Conservation (phyloP, 768 basidiomycete species). For the Boletus patriciae region DNA sequence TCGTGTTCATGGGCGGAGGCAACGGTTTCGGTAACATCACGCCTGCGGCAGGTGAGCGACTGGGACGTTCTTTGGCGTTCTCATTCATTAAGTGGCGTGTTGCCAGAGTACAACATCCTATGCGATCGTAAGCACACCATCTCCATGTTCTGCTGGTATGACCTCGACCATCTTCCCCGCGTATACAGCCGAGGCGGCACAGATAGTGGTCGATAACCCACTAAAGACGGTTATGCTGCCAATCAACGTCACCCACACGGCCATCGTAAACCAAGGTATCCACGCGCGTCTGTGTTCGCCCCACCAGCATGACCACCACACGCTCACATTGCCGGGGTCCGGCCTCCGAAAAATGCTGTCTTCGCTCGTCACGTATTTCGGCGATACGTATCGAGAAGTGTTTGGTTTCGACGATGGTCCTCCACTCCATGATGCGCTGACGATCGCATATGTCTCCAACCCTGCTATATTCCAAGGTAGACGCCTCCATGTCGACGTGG, state of each 20-base stretch:
- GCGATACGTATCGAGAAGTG: constrained; percentile 64
- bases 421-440: constrained; percentile 84
- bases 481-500: constrained; percentile 82
- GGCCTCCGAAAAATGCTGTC: constrained; percentile 72
- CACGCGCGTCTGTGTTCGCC: constrained; percentile 56
- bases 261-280: constrained; percentile 62
- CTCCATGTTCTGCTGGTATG: not conserved
- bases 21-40: constrained; percentile 82
- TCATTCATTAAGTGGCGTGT: not conserved
- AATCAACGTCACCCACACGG: constrained; percentile 85
- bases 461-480: constrained; percentile 62
- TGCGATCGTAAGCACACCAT: constrained; percentile 68
- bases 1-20: constrained; percentile 87
- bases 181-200: constrained; percentile 69
- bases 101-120: constrained; percentile 74
- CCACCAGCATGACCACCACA: constrained; percentile 26
- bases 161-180: not conserved
- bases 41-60: constrained; percentile 59
- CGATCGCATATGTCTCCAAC: constrained; percentile 71
- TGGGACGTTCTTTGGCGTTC: not conserved
- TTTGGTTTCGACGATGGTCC: constrained; percentile 87
- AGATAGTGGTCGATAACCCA: constrained; percentile 74
- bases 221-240: constrained; percentile 76
- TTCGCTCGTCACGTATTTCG: constrained; percentile 73
- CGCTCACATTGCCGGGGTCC: constrained; percentile 28